A percentile compares a stretch with the other conserved stretches of the same genome.
These are phyloP conservation scores for Plasmodium reichenowi DNA, from an alignment of 169 alveolate genomes.

Conservation along the genomic window DNA sequence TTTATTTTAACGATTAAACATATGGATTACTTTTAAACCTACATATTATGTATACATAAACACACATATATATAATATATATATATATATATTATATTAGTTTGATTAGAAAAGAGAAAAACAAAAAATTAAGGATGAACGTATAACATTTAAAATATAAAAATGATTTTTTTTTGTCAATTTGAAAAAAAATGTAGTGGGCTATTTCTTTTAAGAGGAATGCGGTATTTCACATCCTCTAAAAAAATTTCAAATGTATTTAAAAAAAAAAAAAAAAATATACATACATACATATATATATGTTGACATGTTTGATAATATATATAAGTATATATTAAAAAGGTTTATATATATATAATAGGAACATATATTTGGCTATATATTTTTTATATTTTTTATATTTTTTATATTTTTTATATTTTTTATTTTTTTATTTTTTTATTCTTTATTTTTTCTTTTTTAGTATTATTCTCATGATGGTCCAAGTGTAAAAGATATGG, in stretches of 20 bases:
- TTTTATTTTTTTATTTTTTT: no score
- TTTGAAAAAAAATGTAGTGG: background rate
- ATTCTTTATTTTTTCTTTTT: no score
- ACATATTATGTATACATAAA: no score
- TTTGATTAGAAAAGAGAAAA: background rate
- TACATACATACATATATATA: no score
- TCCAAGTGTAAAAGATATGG: slow-evolving; percentile 75
- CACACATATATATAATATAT: no score
- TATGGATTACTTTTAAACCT: no score
- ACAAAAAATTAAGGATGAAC: background rate
- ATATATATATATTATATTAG: background rate
- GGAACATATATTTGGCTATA: background rate
- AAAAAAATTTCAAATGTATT: slow-evolving; percentile 29
- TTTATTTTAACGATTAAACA: no score
- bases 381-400: background rate
- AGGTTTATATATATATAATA: background rate
- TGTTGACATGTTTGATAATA: no score
- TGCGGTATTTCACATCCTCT: slow-evolving; percentile 14
- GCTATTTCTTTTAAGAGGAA: slow-evolving; percentile 7
- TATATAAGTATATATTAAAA: no score
- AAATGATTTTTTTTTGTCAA: slow-evolving; percentile 8
- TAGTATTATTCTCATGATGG: slow-evolving; percentile 40
- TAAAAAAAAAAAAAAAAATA: background rate
- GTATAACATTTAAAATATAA: slow-evolving; percentile 1
- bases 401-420: no score